These are phyloP conservation scores for Dioszegia hungarica DNA, from an alignment of 768 basidiomycete species.

Conservation along the genomic window DNA sequence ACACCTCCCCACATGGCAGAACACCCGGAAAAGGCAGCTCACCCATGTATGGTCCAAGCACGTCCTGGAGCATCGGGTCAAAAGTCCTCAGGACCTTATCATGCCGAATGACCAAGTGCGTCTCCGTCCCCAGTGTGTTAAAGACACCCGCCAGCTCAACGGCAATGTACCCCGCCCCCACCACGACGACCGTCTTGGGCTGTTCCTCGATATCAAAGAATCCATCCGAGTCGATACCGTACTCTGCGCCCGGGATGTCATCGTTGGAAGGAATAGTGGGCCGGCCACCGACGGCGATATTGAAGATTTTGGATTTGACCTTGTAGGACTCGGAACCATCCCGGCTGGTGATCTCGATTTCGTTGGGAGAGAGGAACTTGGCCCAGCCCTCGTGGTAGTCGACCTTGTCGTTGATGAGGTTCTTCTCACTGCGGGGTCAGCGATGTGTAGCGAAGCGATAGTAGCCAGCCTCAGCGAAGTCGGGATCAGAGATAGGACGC, in stretches of 20 bases:
- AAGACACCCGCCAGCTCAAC: constrained; percentile 95
- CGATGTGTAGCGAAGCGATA: too few relatives aligned
- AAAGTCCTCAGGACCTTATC: constrained; percentile 89
- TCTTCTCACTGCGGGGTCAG: constrained; percentile 59
- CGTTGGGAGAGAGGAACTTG: constrained; percentile 62
- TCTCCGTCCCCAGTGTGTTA: constrained; percentile 83
- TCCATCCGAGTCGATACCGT: constrained; percentile 88
- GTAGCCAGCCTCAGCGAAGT: too few relatives aligned
- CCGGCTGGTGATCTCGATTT: constrained; percentile 66
- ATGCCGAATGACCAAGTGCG: constrained; percentile 82
- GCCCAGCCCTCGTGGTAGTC: constrained; percentile 79
- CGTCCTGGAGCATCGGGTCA: constrained; percentile 78
- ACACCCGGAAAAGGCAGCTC: too few relatives aligned
- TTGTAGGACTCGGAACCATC: constrained; percentile 60
- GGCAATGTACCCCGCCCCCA: constrained; percentile 97
- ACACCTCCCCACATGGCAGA: too few relatives aligned
- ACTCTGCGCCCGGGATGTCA: constrained; percentile 74
- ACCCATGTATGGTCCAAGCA: constrained; percentile 78
- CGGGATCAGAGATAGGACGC: too few relatives aligned
- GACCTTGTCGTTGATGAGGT: constrained; percentile 79
- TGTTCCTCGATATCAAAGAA: constrained; percentile 90
- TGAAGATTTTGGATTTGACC: constrained; percentile 70
- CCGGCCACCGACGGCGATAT: constrained; percentile 78
- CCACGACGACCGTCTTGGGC: constrained; percentile 86
- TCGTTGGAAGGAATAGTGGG: constrained; percentile 75